These are phyloP conservation scores for Lonicera japonica DNA, from an alignment of 129 eudicot genomes.

Conservation along the genomic window DNA sequence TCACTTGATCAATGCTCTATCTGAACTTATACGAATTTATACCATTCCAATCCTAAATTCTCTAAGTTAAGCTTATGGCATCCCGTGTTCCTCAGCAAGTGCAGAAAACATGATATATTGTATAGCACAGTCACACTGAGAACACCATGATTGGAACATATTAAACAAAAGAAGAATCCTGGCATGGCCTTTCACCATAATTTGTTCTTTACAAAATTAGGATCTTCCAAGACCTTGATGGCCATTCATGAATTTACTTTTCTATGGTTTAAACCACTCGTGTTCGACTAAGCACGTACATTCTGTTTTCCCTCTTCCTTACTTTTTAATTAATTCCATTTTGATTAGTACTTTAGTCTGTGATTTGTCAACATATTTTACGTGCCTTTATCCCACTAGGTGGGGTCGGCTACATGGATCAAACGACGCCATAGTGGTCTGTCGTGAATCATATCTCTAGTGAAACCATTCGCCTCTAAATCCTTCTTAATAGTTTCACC, in stretches of 20 bases:
- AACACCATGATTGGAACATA: neutral
- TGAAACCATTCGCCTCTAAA: too few species aligned
- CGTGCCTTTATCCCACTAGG: too few species aligned
- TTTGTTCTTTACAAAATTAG: too few species aligned
- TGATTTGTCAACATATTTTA: neutral
- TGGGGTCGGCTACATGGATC: too few species aligned
- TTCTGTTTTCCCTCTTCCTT: neutral
- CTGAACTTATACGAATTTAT: neutral
- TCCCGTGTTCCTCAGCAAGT: neutral
- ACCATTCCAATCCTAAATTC: too few species aligned
- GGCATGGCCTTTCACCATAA: neutral
- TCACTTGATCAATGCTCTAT: neutral
- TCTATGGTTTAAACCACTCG: neutral
- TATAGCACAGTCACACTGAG: neutral
- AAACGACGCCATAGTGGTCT: too few species aligned
- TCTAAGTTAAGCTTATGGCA: neutral
- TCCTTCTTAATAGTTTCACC: too few species aligned
- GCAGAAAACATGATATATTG: neutral
- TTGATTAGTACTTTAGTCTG: neutral
- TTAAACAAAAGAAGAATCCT: neutral
- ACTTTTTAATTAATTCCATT: too few species aligned
- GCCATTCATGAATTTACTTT: neutral
- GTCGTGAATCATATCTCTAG: too few species aligned
- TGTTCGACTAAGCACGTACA: neutral
- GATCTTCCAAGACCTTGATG: too few species aligned